Evolutionary conservation across 1,284 basidiomycete genomes (phyloP).

Genomic region (Exobasidium rhododendri): DNA sequence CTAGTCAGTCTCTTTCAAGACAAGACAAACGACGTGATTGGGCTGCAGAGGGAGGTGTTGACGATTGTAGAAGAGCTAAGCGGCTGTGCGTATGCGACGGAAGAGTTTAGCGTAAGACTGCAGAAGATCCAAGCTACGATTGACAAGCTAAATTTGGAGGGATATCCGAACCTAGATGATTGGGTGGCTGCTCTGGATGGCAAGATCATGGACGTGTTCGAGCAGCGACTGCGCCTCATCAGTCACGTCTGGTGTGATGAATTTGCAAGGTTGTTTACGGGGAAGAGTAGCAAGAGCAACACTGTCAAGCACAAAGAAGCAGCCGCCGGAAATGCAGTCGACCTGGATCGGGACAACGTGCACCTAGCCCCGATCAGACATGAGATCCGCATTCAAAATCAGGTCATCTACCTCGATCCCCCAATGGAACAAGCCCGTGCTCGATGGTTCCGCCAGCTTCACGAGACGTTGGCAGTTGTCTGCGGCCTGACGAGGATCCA

Average conservation of each 20-base stretch:
- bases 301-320: constrained; percentile 10
- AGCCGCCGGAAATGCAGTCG: constrained; percentile 4
- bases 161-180: constrained; percentile 93
- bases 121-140: constrained; percentile 82
- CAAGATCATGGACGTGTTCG: constrained; percentile 76
- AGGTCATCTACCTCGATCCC: constrained; percentile 96
- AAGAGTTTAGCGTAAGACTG: constrained; percentile 76
- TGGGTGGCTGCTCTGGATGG: constrained; percentile 89
- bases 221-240: constrained; percentile 73
- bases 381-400: constrained; percentile 95
- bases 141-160: constrained; percentile 89
- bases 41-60: constrained; percentile 80
- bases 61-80: constrained; percentile 79
- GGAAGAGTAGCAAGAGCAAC: constrained; percentile 13
- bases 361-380: constrained; percentile 62
- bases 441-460: constrained; percentile 85
- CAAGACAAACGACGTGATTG: constrained; percentile 89
- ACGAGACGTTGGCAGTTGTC: constrained; percentile 73
- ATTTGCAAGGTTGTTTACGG: constrained; percentile 59
- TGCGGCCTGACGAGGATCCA: constrained; percentile 83
- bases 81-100: constrained; percentile 77
- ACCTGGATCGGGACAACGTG: constrained; percentile 16
- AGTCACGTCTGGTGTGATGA: constrained; percentile 83
- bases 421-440: constrained; percentile 90
- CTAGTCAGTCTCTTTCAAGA: constrained; percentile 75